Base-by-base conservation (phyloP, 768 basidiomycete genomes). In the Pulveroboletus frians region DNA sequence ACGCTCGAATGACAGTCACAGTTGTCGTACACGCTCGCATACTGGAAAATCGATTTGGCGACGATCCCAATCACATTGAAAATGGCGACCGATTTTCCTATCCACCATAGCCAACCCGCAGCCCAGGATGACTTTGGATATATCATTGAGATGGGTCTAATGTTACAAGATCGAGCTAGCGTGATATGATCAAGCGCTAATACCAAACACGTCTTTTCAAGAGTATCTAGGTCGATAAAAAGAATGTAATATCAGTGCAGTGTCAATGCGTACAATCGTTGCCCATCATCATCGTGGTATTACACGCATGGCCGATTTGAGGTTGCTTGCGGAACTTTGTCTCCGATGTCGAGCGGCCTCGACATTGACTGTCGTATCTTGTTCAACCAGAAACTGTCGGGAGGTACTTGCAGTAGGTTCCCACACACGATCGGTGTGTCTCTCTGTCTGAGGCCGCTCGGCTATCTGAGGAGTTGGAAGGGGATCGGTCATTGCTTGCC, bases 261-360 rank as follows among this genome's bases (percentile, higher is more conserved):
- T 26, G 13, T 26, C 23, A 26, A 26, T 26, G 23, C 23, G 5
- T 26, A 26, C 9, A 34, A 15, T 36, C 18, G 14, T 29, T 43
- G 10, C 13, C 31, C 21, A 6, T 37, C 47, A 30, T 69, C 54
- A 73, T 59, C 72, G 70, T 29, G 64, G 55, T 49, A 63, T 47
- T 17, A 60, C 56, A 31, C 71, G 71, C 60, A 69, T 58, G 36
- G 67, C 63, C 30, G 66, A 72, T 43, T 69, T 75, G 56, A 70
- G 62, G 43, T 61, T 70, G 31, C 59, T 46, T 36, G 69, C 45
- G 39, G 61, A 57, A 31, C 67, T 66, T 39, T 46, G 67, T 44
- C 60, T 67, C 31, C 63, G 65, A 48, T 60, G 66, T 51, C 64
- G 64, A 14, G 40, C 43, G 34, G 59, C 54, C n/a, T 51, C 56